phyloP scores from a whole-genome alignment of 441 rosid genomes.

The Populus hybrid region DNA sequence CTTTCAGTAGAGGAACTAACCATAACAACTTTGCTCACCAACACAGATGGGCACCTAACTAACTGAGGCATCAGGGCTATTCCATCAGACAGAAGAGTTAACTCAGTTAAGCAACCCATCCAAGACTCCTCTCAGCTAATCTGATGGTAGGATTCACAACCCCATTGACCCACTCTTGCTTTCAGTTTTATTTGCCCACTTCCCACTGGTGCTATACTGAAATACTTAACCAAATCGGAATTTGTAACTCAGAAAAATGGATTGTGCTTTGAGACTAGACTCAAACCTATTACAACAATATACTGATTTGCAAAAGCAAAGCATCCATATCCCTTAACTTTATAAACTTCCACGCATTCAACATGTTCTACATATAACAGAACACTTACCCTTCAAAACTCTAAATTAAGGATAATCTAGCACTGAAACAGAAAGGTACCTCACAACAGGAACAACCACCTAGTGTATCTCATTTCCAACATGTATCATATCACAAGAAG shows the following conservation, averaged over 20 bases:
- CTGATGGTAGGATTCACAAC: background rate
- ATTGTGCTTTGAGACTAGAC: background rate
- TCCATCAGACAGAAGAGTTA: background rate
- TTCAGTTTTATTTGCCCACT: background rate
- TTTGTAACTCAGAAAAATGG: background rate
- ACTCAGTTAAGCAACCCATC: background rate
- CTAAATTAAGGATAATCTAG: background rate
- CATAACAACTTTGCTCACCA: background rate
- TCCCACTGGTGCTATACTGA: no score
- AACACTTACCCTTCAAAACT: background rate
- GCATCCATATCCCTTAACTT: background rate
- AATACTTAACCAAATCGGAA: background rate
- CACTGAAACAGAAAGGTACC: background rate
- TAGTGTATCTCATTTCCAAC: background rate
- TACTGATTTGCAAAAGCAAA: background rate
- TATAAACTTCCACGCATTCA: background rate
- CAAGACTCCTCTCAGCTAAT: background rate
- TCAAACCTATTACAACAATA: background rate
- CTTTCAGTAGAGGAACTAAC: background rate
- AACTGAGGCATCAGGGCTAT: background rate
- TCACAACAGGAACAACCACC: background rate
- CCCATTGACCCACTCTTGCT: background rate
- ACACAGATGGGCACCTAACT: background rate
- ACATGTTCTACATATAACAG: background rate
- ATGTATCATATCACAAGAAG: constrained; percentile 2